phyloP scores from a whole-genome alignment of 2,329 filamentous ascomycete species.

The Diplodia scrobiculata region DNA sequence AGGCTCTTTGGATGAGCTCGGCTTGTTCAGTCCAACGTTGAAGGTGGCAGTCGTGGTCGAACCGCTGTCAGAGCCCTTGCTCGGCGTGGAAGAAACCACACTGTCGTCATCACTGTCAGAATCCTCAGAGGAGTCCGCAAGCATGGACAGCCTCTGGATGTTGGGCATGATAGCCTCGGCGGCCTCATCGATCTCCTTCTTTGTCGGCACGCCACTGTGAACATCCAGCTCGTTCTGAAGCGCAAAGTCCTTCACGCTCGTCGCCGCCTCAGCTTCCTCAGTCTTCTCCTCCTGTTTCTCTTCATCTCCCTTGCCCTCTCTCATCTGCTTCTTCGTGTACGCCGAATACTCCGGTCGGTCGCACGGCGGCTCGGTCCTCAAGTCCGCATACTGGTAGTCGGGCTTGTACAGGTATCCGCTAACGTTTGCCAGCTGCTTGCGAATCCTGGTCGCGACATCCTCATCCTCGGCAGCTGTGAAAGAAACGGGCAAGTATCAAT shows the following conservation, averaged over 20 bases:
- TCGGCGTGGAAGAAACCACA: not conserved
- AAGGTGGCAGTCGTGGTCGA: not conserved
- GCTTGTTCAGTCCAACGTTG: not conserved
- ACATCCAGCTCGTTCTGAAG: not conserved
- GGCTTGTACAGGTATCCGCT: conserved; percentile 21
- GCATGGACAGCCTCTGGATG: not conserved
- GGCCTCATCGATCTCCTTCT: not conserved
- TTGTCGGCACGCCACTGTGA: not conserved
- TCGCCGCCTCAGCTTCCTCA: not conserved
- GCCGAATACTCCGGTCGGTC: not conserved
- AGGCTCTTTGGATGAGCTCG: not conserved
- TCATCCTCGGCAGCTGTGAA: conserved; percentile 1
- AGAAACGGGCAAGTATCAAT: not conserved
- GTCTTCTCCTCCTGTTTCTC: not conserved
- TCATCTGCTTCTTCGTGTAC: conserved; percentile 7
- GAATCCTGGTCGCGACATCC: not conserved
- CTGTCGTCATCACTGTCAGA: not conserved
- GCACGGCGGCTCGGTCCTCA: conserved; percentile 15
- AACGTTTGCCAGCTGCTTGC: conserved; percentile 8
- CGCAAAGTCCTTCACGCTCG: not conserved
- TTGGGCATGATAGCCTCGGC: conserved; percentile 1
- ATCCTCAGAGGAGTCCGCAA: not conserved
- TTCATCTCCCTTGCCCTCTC: not conserved
- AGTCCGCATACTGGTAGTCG: not conserved
- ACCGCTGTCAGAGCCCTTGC: not conserved